Percentiles rank a stretch among this genome's conserved stretches.
These are phyloP conservation scores for Phytophthora citrophthora DNA, from an alignment of 352 stramenopile species.

Conservation along the genomic window DNA sequence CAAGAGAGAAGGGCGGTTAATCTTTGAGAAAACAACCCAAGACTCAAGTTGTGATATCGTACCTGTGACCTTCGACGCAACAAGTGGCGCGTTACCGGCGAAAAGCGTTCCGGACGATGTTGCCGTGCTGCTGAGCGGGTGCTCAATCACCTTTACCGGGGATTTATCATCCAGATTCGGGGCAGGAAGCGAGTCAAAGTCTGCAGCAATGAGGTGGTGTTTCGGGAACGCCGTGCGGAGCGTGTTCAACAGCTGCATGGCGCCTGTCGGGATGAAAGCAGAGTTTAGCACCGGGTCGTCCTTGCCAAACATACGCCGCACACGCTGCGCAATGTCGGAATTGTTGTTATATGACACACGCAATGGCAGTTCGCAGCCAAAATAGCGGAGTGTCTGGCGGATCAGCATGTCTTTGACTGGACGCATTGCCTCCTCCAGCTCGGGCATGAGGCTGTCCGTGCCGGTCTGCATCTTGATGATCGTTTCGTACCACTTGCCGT, in stretches of 20 bases:
- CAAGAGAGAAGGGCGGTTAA: constrained; percentile 4
- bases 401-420: constrained; percentile 77
- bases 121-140: constrained; percentile 69
- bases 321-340: constrained; percentile 49
- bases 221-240: constrained; percentile 78
- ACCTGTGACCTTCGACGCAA: constrained; percentile 84
- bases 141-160: constrained; percentile 57
- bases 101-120: constrained; percentile 73
- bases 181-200: constrained; percentile 88
- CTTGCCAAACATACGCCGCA: constrained; percentile 61
- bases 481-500: constrained; percentile 83
- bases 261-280: constrained; percentile 89
- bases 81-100: constrained; percentile 86
- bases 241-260: constrained; percentile 88
- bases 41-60: constrained; percentile 10
- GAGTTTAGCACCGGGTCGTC: constrained; percentile 57
- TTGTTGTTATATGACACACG: constrained; percentile 69
- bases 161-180: constrained; percentile 66
- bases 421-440: constrained; percentile 54
- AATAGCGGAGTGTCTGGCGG: constrained; percentile 71
- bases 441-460: constrained; percentile 5
- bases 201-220: constrained; percentile 88
- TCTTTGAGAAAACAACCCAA: neutral
- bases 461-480: constrained; percentile 44
- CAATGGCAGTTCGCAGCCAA: constrained; percentile 78